Evolutionary conservation across 1,284 basidiomycete genomes (phyloP), one percentile per base, ranked within the genome.

Genomic region (Puccinia coronata): DNA sequence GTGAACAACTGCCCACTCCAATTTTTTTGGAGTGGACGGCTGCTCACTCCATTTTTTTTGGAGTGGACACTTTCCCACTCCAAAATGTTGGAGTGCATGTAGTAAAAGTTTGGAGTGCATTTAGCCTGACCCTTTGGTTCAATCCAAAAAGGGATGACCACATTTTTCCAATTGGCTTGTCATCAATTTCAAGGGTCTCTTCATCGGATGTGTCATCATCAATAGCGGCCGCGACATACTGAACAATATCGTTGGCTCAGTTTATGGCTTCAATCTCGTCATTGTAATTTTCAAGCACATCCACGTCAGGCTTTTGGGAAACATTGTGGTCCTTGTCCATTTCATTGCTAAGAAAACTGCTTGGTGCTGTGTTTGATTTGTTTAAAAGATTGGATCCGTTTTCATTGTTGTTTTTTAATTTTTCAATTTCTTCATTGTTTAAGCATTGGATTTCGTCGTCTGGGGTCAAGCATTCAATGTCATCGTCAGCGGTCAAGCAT

Each of bases 151-250:
- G 16, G 11, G 18, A 39, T 11, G 61, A 9, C 61, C 61, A 65
- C 31, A 65, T 65, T 9, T 39, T 65, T 36, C 39, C 4, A 11
- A 23, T 31, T 6, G 34, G 61, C 20, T 65, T 34, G 6, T 65
- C 61, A 8, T 65, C 61, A 41, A 20, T 65, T 41, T 65, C 61
- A 5, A 39, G 39, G 18, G 20, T 39, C 18, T 65, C 61, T 65
- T 65, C 61, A 65, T 65, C 59, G 34, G 59, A 63, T 63, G 59
- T 63, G 20, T 63, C 28, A 31, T 63, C 34, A 20, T 65, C 31
- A 16, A 65, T 34, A 4, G 61, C 34, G 11, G 61, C 61, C 34
- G 4, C 61, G 4, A 65, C 34, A 39, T 39, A 65, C 8, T 63
- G 59, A 6, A 63, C 28, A 28, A 63, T 5, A 39, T 63, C 25